Percentiles rank a stretch among this genome's conserved stretches.
Evolutionary conservation across 2,329 filamentous ascomycete genomes (phyloP).

Genomic region (Cercospora zeae-maydis): DNA sequence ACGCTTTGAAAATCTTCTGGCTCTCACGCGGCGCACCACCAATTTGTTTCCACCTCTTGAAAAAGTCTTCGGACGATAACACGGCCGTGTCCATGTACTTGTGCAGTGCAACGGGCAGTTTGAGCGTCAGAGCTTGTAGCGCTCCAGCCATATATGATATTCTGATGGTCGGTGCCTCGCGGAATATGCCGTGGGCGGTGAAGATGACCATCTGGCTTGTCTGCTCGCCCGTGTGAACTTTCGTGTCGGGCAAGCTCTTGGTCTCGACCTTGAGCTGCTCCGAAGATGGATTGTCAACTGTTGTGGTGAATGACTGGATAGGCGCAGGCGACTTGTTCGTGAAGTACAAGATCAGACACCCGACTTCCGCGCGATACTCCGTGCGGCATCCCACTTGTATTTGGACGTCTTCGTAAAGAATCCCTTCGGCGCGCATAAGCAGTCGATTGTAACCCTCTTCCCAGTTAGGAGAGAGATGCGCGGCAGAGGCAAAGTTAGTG

Average conservation of each 20-base stretch:
- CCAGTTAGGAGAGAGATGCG: conserved; percentile 92
- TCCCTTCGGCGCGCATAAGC: conserved; percentile 73
- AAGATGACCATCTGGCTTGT: conserved; percentile 94
- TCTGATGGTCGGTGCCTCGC: conserved; percentile 81
- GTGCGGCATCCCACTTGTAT: conserved; percentile 88
- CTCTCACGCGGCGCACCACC: conserved; percentile 82
- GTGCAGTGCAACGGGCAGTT: conserved; percentile 81
- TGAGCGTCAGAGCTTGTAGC: conserved; percentile 85
- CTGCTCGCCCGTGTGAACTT: conserved; percentile 69
- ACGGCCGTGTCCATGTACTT: conserved; percentile 97
- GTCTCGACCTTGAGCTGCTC: conserved; percentile 78
- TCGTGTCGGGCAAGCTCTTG: conserved; percentile 82
- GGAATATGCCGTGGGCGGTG: conserved; percentile 77
- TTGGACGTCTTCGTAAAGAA: conserved; percentile 92
- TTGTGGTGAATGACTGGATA: conserved; percentile 91
- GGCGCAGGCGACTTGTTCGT: conserved; percentile 84
- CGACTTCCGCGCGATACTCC: conserved; percentile 93
- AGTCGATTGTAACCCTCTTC: conserved; percentile 83
- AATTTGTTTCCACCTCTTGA: conserved; percentile 99
- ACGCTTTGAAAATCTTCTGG: conserved; percentile 73
- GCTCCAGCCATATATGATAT: conserved; percentile 93
- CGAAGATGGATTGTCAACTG: conserved; percentile 69
- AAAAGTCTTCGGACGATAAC: conserved; percentile 86
- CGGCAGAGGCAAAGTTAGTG: conserved; percentile 86
- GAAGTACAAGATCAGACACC: conserved; percentile 93